phyloP scores from a whole-genome alignment of 805 yeast species.

The Pichia exigua region DNA sequence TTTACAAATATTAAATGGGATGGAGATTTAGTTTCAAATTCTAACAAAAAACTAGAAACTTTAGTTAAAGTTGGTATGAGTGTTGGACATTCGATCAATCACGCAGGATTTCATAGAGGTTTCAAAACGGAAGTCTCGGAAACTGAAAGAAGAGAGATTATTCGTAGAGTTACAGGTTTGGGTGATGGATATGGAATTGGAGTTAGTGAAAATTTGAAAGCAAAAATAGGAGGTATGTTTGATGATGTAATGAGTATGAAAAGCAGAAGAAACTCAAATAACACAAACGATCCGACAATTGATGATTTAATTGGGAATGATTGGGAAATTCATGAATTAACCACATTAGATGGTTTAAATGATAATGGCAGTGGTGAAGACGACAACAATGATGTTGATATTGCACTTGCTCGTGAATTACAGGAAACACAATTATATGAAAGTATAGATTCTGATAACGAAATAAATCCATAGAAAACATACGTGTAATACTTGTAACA shows the following conservation, averaged over 20 bases:
- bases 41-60: conserved; percentile 67
- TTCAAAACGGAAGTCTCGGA: conserved; percentile 5
- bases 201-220: conserved; percentile 4
- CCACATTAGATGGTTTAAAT: conserved; percentile 8
- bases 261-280: neutral
- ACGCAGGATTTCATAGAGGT: conserved; percentile 40
- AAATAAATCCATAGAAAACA: neutral
- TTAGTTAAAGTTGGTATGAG: conserved; percentile 87
- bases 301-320: conserved; percentile 9
- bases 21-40: conserved; percentile 62
- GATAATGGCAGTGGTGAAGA: neutral
- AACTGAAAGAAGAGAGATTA: conserved; percentile 6
- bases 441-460: neutral
- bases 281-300: neutral
- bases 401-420: neutral
- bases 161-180: conserved; percentile 14
- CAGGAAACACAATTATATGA: neutral
- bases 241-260: conserved; percentile 10
- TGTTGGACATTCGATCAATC: conserved; percentile 62
- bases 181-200: conserved; percentile 4
- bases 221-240: conserved; percentile 7
- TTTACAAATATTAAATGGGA: conserved; percentile 49
- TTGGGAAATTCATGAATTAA: conserved; percentile 24
- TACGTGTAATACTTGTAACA: neutral
- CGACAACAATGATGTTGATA: neutral